A percentile compares a stretch with the other conserved stretches of the same genome.
These are phyloP conservation scores for Penicillium waksmanii DNA, from an alignment of 495 filamentous ascomycete genomes.

Conservation along the genomic window DNA sequence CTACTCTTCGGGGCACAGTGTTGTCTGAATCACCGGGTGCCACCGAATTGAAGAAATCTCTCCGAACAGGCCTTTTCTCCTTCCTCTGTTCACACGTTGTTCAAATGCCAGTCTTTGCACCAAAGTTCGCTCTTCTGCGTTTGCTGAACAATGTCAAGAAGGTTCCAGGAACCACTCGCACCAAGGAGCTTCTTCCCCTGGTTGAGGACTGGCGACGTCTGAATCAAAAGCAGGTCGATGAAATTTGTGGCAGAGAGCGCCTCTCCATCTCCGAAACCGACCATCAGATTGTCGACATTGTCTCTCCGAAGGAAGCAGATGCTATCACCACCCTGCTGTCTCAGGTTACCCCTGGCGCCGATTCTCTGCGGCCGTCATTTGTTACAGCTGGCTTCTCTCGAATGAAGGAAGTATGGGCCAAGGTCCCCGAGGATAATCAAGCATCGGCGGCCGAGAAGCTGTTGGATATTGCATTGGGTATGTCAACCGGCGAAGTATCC, in stretches of 20 bases:
- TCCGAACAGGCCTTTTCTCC: constrained; percentile 66
- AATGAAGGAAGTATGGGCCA: constrained; percentile 70
- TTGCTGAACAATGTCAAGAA: constrained; percentile 72
- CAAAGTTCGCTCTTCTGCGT: constrained; percentile 71
- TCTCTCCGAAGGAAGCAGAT: constrained; percentile 68
- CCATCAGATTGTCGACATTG: constrained; percentile 57
- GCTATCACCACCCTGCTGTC: constrained; percentile 63
- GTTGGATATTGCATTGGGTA: constrained; percentile 53
- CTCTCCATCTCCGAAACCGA: constrained; percentile 64
- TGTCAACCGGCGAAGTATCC: constrained; percentile 27
- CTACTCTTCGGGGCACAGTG: constrained; percentile 53
- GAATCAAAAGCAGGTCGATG: constrained; percentile 42
- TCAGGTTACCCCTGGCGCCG: constrained; percentile 52
- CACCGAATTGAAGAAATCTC: constrained; percentile 64
- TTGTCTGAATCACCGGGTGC: constrained; percentile 41
- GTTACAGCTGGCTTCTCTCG: constrained; percentile 64
- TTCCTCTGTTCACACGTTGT: constrained; percentile 76
- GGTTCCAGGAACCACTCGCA: constrained; percentile 65
- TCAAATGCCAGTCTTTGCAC: constrained; percentile 63
- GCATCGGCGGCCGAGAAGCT: constrained; percentile 61
- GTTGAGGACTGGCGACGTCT: constrained; percentile 67
- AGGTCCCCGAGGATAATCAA: constrained; percentile 66
- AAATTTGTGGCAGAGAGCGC: constrained; percentile 57
- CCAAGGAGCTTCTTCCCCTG: constrained; percentile 69
- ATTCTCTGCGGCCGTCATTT: constrained; percentile 52